Base-by-base conservation (phyloP, 345 rosid species). In the Linum trigynum region DNA sequence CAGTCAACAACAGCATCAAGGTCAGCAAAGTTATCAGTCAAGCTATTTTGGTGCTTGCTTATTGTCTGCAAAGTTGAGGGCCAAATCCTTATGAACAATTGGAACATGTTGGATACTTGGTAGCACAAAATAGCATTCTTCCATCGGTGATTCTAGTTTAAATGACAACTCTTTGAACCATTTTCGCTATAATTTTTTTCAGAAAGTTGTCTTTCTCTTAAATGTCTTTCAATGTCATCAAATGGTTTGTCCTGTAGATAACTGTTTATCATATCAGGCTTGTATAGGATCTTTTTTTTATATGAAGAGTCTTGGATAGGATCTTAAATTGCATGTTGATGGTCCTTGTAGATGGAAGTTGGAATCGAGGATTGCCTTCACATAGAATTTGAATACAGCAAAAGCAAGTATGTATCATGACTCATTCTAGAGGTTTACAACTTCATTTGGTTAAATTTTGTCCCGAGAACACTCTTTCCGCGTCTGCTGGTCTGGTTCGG, bases 301-400 rank as follows among this genome's bases (percentile, higher is more conserved):
- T 57, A 14, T 3, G 5, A 23, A 17, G 39, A n/a, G 62, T 23
- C 60, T 23, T 57, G 15, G 15, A 23, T 57, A 7, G 15, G 35
- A 11, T 16, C 23, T n/a, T 59, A 12, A 37, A 4, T 7, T 37
- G 38, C 39, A 1, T 59, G 16, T 36, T 35, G 39, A 17, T 32
- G 16, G 11, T 7, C 16, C 7, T 39, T 40, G 65, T 35, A 62
- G 65, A 62, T 62, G 65, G 65, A 62, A 62, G 65, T 62, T 39
- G 65, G 65, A 62, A 62, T 62, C 17, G 65, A 62, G 50, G 65
- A 62, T 39, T 62, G 65, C 43, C 51, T 62, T 39, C 65, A 62
- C 17, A 62, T 62, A 38, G 65, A 62, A 43, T 62, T 62, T 62
- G 65, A 62, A 23, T 62, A 62, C 50, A 62, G 23, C 7, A 62